Base-by-base conservation (phyloP, 495 filamentous ascomycete species). In the Lasiosphaeris hirsuta region DNA sequence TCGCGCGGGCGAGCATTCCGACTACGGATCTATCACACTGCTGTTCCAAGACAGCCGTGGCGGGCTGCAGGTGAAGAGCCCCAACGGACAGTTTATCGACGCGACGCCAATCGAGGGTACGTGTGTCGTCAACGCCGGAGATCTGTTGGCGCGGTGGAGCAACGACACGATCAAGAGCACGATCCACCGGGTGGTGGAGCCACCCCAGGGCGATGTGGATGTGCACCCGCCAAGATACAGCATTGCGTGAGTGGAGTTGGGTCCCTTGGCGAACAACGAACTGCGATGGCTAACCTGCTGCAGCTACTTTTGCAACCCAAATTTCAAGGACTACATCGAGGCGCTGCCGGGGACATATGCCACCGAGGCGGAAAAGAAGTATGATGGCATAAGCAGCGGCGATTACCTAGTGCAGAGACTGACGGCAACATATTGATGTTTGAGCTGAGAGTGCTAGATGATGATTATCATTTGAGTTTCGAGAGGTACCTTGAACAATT, bases 81-180 rank as follows among this genome's bases (percentile, higher is more conserved):
- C 90, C 0, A 83, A 81, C 33, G 89, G 89, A 0, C 84, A 77
- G 0, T 97, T 91, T 68, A 83, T 96, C 14, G 84, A 96, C 64
- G 93, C 89, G 14, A 88, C 81, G 33, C 93, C 93, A 0, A 90
- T 96, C 52, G 76, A 84, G 33, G 87, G 84, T 49, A 92, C 91
- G 3, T 87, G 94, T 52, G 90, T 97, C 6, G 81, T 97, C 34
- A 97, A 97, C 69, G 92, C 92, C 1, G 93, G 92, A 1, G 93
- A 97, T 72, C 60, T 97, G 63, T 72, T 97, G 42, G 87, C 90
- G 3, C 75, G 92, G 34, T 97, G 93, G 93, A 89, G 86, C 40
- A 97, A 97, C 65, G 90, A 92, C 63, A 84, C 81, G 5, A 93
- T 97, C 67, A 88, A 86, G 73, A 90, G 86, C 57, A 97, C 93